phyloP scores from a whole-genome alignment of 768 basidiomycete species.

The Leccinum subtestaceum region DNA sequence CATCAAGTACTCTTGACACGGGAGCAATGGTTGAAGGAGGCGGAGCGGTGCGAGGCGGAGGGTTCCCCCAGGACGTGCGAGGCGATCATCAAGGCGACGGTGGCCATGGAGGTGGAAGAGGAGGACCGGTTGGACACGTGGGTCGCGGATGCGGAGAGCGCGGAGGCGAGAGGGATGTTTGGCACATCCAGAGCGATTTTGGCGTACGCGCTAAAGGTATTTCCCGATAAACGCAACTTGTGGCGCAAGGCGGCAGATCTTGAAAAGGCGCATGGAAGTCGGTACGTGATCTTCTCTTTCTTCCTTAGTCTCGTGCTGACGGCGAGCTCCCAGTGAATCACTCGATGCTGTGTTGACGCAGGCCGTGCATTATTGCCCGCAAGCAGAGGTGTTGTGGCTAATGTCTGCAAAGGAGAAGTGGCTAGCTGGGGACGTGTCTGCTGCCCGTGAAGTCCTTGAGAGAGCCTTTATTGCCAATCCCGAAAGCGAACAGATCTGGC shows the following conservation, averaged over 20 bases:
- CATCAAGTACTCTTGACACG: constrained; percentile 83
- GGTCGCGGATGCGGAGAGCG: constrained; percentile 87
- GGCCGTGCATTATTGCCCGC: constrained; percentile 89
- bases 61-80: constrained; percentile 85
- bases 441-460: constrained; percentile 86
- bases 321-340: constrained; percentile 52
- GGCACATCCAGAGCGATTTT: constrained; percentile 85
- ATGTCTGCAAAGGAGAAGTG: constrained; percentile 99
- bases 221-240: constrained; percentile 78
- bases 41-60: constrained; percentile 85
- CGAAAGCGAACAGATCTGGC: constrained; percentile 96
- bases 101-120: constrained; percentile 93
- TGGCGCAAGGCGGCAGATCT: constrained; percentile 93
- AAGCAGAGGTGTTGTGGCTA: constrained; percentile 95
- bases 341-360: constrained; percentile 77
- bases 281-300: constrained; percentile 39
- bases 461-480: constrained; percentile 92
- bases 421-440: constrained; percentile 83
- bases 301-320: not conserved
- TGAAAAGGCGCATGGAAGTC: constrained; percentile 86
- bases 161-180: constrained; percentile 68
- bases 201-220: constrained; percentile 88
- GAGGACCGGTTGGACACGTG: constrained; percentile 89
- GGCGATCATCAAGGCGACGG: constrained; percentile 92
- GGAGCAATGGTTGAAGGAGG: constrained; percentile 97